phyloP scores from a whole-genome alignment of 768 basidiomycete genomes.

The Suillus americanus region DNA sequence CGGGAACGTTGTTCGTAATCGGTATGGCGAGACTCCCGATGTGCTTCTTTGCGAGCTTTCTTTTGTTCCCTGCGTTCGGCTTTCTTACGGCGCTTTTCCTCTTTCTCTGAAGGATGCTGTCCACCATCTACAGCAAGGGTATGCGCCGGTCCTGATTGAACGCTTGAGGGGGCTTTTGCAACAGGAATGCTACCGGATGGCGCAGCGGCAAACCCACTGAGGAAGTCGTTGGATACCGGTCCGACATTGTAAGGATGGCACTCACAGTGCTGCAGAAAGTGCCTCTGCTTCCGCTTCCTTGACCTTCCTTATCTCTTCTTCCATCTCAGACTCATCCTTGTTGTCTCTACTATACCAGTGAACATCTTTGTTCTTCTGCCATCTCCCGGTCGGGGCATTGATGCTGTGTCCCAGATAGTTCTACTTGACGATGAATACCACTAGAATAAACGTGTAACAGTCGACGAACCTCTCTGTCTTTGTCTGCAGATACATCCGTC shows the following conservation, averaged over 20 bases:
- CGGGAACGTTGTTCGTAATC: slow-evolving; percentile 25
- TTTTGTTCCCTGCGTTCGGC: slow-evolving; percentile 61
- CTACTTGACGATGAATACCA: slow-evolving; percentile 37
- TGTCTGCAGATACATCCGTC: slow-evolving; percentile 88
- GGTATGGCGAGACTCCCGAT: slow-evolving; percentile 36
- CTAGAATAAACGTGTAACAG: background rate
- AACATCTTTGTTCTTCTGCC: slow-evolving; percentile 97
- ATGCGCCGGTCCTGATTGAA: slow-evolving; percentile 15
- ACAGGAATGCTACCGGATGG: slow-evolving; percentile 32
- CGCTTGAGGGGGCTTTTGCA: slow-evolving; percentile 17
- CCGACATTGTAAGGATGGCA: slow-evolving; percentile 11
- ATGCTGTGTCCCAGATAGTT: slow-evolving; percentile 95
- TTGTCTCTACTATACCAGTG: slow-evolving; percentile 89
- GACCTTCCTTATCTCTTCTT: slow-evolving; percentile 75
- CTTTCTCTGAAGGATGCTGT: slow-evolving; percentile 38
- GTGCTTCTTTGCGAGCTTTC: slow-evolving; percentile 53
- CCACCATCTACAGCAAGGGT: slow-evolving; percentile 30
- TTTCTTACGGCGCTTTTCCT: slow-evolving; percentile 52
- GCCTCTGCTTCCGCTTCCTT: slow-evolving; percentile 93
- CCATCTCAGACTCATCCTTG: slow-evolving; percentile 44
- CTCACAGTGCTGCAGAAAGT: slow-evolving; percentile 74
- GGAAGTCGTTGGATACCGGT: background rate
- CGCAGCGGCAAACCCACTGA: slow-evolving; percentile 71
- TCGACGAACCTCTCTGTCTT: slow-evolving; percentile 78
- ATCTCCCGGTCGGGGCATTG: slow-evolving; percentile 92